Evolutionary conservation across 192 early-diverging fungal species (phyloP).

Genomic region (Mortierella claussenii): DNA sequence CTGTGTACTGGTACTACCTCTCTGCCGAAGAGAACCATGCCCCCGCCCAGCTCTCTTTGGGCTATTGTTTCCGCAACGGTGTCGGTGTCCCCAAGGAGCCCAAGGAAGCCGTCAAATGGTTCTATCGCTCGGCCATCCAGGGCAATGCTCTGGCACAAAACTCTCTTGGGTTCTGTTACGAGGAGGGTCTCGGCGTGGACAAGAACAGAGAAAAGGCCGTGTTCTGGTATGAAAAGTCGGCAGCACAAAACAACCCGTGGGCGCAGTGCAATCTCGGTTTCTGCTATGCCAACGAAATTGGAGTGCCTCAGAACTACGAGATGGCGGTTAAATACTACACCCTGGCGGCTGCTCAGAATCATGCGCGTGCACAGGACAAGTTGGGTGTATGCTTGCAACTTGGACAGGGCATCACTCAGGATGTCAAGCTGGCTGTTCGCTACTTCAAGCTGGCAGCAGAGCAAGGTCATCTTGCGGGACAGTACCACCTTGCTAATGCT

Average conservation of each 20-base stretch:
- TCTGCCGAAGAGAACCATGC: constrained; percentile 70
- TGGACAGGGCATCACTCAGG: constrained; percentile 60
- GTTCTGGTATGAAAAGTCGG: constrained; percentile 66
- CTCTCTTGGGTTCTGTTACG: constrained; percentile 78
- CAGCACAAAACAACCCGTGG: constrained; percentile 76
- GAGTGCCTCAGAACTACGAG: constrained; percentile 65
- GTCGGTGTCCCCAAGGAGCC: constrained; percentile 71
- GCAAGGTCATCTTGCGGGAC: constrained; percentile 63
- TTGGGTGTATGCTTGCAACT: constrained; percentile 73
- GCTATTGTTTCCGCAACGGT: constrained; percentile 73
- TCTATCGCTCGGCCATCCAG: constrained; percentile 62
- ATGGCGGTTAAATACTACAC: constrained; percentile 78
- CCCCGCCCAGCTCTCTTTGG: constrained; percentile 69
- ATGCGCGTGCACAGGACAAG: constrained; percentile 76
- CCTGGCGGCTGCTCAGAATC: constrained; percentile 67
- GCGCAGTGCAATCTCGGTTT: constrained; percentile 81
- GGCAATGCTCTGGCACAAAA: constrained; percentile 80
- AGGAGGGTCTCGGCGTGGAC: constrained; percentile 74
- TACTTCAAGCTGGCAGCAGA: constrained; percentile 64
- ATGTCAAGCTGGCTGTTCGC: constrained; percentile 58
- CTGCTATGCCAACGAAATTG: constrained; percentile 77
- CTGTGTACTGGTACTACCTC: constrained; percentile 70
- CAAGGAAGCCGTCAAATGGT: constrained; percentile 75
- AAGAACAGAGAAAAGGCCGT: constrained; percentile 63
- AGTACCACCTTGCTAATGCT: constrained; percentile 60